These are phyloP conservation scores for Lachnellula hyalina DNA, from an alignment of 2,329 filamentous ascomycete species.

Conservation along the genomic window DNA sequence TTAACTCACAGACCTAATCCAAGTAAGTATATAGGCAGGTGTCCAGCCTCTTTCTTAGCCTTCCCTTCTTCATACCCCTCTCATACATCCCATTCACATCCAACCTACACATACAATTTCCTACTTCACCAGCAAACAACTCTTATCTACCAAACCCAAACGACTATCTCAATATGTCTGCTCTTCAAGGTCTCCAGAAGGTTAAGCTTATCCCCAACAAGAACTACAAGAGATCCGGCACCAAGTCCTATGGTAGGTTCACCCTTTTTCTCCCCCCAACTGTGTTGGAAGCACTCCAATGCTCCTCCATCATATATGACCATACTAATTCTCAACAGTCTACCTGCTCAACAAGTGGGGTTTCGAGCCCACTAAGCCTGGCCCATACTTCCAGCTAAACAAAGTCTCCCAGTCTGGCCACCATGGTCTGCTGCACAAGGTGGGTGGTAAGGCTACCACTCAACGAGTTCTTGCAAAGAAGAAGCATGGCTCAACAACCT, in stretches of 20 bases:
- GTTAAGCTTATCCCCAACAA: conserved; percentile 50
- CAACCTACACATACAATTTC: neutral
- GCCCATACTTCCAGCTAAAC: conserved; percentile 52
- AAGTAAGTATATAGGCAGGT: neutral
- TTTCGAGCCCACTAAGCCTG: conserved; percentile 56
- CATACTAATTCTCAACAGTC: conserved; percentile 22
- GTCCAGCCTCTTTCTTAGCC: neutral
- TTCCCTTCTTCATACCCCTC: neutral
- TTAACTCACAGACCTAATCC: neutral
- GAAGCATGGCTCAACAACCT: conserved; percentile 27
- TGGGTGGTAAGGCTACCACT: conserved; percentile 44
- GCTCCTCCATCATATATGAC: too few species aligned
- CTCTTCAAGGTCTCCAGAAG: conserved; percentile 33
- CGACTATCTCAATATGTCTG: conserved; percentile 22
- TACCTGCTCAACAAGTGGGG: conserved; percentile 56
- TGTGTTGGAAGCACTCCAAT: too few species aligned
- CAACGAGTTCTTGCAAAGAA: conserved; percentile 46
- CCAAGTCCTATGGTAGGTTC: conserved; percentile 50
- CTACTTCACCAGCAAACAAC: neutral
- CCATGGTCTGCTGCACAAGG: conserved; percentile 41
- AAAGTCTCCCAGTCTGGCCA: conserved; percentile 32
- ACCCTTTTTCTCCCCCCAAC: too few species aligned
- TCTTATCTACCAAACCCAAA: neutral
- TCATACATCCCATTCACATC: neutral
- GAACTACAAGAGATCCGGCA: conserved; percentile 53